Base-by-base conservation (phyloP, 495 filamentous ascomycete genomes). In the Immersiella caudata region DNA sequence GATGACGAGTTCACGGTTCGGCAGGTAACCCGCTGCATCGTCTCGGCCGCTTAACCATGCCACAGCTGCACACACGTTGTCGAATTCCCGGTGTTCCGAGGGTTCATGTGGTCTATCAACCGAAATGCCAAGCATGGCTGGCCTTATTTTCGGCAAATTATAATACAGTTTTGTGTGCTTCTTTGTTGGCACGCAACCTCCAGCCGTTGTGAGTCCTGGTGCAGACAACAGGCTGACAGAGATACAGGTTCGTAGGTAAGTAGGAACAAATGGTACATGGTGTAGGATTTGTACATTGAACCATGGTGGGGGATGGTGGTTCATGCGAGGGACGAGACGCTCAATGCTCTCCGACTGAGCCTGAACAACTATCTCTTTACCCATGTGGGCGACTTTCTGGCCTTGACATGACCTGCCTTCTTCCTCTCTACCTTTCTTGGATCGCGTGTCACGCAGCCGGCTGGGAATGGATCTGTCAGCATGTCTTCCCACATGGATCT, bases 371-470 rank as follows among this genome's bases (percentile, higher is more conserved):
- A 91, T 81, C 88, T 84, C 87, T 97, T 97, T 82, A 98, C 94
- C 95, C 95, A 99, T 69, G 96, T 85, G 64, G 94, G 96, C 89
- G 92, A 95, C 86, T 99, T 99, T 80, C 95, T 90, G 51, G 95
- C 94, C 84, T 98, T 98, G 78, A 97, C 77, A 70, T 91, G 90
- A 70, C 95, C 95, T 25, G 93, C 87, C 87, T 99, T 99, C 90
- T 99, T 99, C 73, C 95, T 93, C 82, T 99, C 95, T 67, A 98
- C 96, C 62, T 83, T 88, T 78, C 94, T 91, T 50, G 91, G 86
- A 86, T 99, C 94, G 70, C 96, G 90, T 60, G 93, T 97, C 66
- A 98, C 86, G 75, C 88, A 91, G 63, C 95, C 95, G 75, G 94
- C 96, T 99, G 72, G 71, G 66, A 66, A 60, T 59, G 67, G 21